Evolutionary conservation across 805 yeast genomes (phyloP).

Genomic region (Candida tallmaniae): DNA sequence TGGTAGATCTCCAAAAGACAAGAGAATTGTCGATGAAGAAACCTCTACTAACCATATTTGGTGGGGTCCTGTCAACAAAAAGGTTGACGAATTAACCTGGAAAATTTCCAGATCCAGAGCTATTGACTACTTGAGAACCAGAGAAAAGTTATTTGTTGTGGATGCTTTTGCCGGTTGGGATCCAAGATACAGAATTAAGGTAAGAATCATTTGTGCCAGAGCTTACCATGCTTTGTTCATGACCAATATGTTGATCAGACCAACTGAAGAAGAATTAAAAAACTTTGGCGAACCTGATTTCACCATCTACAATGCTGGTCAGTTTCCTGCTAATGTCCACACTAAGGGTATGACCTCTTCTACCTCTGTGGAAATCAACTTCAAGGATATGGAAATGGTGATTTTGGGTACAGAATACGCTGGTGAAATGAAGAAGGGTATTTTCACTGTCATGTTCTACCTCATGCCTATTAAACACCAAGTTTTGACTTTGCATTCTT

Average conservation of each 20-base stretch:
- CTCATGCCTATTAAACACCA: slow-evolving; percentile 93
- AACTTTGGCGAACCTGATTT: slow-evolving; percentile 96
- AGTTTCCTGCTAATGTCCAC: slow-evolving; percentile 95
- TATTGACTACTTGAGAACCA: slow-evolving; percentile 91
- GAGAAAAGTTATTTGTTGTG: slow-evolving; percentile 88
- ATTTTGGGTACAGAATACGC: slow-evolving; percentile 98
- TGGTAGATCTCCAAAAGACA: slow-evolving; percentile 98
- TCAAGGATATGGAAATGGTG: slow-evolving; percentile 97
- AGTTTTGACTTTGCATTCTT: slow-evolving; percentile 90
- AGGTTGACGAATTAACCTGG: slow-evolving; percentile 93
- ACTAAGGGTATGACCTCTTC: slow-evolving; percentile 97
- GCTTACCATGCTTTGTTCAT: slow-evolving; percentile 97
- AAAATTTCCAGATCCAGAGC: slow-evolving; percentile 94
- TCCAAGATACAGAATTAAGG: slow-evolving; percentile 93
- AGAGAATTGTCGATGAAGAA: slow-evolving; percentile 94
- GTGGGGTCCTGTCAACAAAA: slow-evolving; percentile 99
- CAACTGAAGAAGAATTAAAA: slow-evolving; percentile 82
- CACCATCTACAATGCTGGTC: slow-evolving; percentile 98
- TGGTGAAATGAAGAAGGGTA: slow-evolving; percentile 99
- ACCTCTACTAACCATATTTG: slow-evolving; percentile 80
- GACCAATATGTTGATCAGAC: slow-evolving; percentile 97
- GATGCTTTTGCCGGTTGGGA: slow-evolving; percentile 99
- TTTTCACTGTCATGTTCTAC: slow-evolving; percentile 98
- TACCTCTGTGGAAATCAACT: slow-evolving; percentile 93
- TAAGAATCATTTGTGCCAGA: slow-evolving; percentile 93